A percentile compares a stretch with the other conserved stretches of the same genome.
Evolutionary conservation across 306 rosid genomes (phyloP).

Genomic region (Glycyrrhiza uralensis): DNA sequence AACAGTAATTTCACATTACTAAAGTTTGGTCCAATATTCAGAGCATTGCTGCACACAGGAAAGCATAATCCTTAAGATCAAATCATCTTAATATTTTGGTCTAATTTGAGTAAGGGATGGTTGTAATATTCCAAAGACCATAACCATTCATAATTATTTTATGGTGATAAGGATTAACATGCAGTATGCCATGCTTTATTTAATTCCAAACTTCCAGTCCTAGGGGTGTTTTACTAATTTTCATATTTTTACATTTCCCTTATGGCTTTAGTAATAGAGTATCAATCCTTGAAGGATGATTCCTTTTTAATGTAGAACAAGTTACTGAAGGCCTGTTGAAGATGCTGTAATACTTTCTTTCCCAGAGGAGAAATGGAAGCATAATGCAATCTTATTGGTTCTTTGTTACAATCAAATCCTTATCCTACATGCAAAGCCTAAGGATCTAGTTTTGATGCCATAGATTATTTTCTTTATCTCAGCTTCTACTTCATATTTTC

Average conservation of each 20-base stretch:
- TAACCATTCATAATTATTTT: too few species aligned
- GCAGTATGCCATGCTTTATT: background rate
- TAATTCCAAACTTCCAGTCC: background rate
- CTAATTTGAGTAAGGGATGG: background rate
- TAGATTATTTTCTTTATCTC: background rate
- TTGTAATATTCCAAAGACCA: background rate
- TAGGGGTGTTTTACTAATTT: background rate
- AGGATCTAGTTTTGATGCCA: background rate
- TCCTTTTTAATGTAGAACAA: background rate
- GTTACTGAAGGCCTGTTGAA: background rate
- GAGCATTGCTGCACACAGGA: background rate
- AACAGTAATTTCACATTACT: background rate
- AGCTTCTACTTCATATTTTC: background rate
- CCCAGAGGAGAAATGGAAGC: background rate
- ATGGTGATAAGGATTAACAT: background rate
- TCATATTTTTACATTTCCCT: background rate
- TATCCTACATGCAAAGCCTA: background rate
- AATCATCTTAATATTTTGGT: constrained; percentile 1
- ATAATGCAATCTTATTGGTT: background rate
- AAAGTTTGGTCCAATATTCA: background rate
- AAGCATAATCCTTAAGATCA: background rate
- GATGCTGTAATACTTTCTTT: background rate
- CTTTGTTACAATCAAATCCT: background rate
- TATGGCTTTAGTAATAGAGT: background rate
- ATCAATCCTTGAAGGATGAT: background rate